A percentile compares a stretch with the other conserved stretches of the same genome.
These are phyloP conservation scores for Bjerkandera adusta DNA, from an alignment of 1,284 basidiomycete genomes.

Conservation along the genomic window DNA sequence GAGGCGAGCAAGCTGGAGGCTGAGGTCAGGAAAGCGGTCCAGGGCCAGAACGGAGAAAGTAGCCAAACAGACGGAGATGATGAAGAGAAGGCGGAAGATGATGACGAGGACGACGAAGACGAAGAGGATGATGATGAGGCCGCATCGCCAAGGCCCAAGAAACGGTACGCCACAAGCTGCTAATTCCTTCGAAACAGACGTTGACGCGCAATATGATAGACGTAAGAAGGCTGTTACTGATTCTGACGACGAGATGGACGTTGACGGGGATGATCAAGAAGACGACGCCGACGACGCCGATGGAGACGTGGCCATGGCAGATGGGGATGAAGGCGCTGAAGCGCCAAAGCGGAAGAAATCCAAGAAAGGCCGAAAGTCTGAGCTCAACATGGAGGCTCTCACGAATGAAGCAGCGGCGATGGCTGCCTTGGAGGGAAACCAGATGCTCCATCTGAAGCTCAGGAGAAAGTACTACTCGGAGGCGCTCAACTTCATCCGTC, in stretches of 20 bases:
- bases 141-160: constrained; percentile 24
- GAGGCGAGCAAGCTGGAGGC: constrained; percentile 61
- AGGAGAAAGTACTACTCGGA: constrained; percentile 89
- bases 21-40: constrained; percentile 53
- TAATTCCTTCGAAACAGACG: neutral
- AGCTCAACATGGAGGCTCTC: constrained; percentile 63
- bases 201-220: constrained; percentile 8
- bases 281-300: constrained; percentile 26
- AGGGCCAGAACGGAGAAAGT: constrained; percentile 44
- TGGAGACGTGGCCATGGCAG: constrained; percentile 35
- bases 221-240: neutral
- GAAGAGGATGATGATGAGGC: constrained; percentile 25
- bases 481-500: constrained; percentile 83
- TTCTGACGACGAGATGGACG: constrained; percentile 51
- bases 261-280: constrained; percentile 39
- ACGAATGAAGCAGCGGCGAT: constrained; percentile 67
- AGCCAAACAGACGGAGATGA: constrained; percentile 34
- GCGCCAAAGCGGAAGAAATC: constrained; percentile 38
- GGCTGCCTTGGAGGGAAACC: constrained; percentile 60
- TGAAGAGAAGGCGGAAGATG: constrained; percentile 29
- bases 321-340: constrained; percentile 34
- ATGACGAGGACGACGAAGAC: constrained; percentile 16
- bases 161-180: constrained; percentile 14
- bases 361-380: constrained; percentile 65
- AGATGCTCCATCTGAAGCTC: constrained; percentile 72